phyloP scores from a whole-genome alignment of 2,329 filamentous ascomycete species.

The Arthrobotrys megalospora region DNA sequence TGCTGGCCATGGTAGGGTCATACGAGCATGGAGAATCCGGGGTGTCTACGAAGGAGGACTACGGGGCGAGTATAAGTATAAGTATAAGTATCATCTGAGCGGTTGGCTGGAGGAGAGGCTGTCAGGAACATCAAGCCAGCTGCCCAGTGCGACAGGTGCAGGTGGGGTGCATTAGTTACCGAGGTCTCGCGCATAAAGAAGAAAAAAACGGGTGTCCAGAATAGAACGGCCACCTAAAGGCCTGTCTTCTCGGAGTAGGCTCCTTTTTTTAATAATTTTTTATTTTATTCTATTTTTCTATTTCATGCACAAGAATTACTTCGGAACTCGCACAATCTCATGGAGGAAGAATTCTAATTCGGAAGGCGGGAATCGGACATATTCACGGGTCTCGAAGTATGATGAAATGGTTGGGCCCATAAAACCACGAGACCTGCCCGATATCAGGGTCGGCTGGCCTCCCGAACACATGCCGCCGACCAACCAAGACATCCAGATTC shows the following conservation, averaged over 20 bases:
- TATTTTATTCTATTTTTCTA: too few species aligned
- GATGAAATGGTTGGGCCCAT: slow-evolving; percentile 35
- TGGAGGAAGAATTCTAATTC: not conserved
- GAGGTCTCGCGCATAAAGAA: slow-evolving; percentile 37
- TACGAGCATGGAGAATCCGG: slow-evolving; percentile 36
- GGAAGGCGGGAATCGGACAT: slow-evolving; percentile 21
- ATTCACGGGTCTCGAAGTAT: slow-evolving; percentile 7
- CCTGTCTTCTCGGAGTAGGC: too few species aligned
- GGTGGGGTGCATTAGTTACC: slow-evolving; percentile 55
- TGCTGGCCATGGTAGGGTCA: slow-evolving; percentile 44
- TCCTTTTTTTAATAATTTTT: too few species aligned
- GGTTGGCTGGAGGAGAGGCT: not conserved
- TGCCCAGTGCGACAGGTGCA: slow-evolving; percentile 55
- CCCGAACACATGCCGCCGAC: slow-evolving; percentile 49
- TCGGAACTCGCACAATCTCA: too few species aligned
- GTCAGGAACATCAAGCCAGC: slow-evolving; percentile 38
- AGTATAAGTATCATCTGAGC: slow-evolving; percentile 27
- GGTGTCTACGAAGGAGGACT: not conserved
- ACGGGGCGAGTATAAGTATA: not conserved
- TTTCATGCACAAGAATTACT: too few species aligned
- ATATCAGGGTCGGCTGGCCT: slow-evolving; percentile 37
- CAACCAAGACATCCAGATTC: slow-evolving; percentile 41
- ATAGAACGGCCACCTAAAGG: not conserved
- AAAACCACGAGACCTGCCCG: slow-evolving; percentile 55
- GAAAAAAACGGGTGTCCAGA: not conserved